Conservation (phyloP, 2,329 filamentous ascomycete species). For the Penicillium sp. region DNA sequence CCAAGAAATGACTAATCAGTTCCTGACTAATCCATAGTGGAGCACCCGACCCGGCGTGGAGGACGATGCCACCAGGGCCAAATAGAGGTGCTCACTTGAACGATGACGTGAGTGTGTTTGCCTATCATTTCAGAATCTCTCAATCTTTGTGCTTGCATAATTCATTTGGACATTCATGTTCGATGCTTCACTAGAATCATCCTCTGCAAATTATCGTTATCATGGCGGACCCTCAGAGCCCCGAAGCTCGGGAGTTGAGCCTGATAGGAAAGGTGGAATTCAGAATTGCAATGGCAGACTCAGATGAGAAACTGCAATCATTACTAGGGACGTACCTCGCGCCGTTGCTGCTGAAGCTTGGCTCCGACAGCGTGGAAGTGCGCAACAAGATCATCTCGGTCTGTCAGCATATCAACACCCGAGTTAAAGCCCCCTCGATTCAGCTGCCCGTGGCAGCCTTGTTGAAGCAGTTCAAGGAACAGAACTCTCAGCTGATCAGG, state of each 20-base stretch:
- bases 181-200: slow-evolving; percentile 10
- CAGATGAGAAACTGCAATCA: slow-evolving; percentile 76
- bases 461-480: slow-evolving; percentile 83
- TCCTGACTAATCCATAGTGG: slow-evolving; percentile 1
- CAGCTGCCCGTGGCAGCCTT: slow-evolving; percentile 79
- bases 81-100: slow-evolving; percentile 1
- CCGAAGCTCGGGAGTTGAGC: slow-evolving; percentile 65
- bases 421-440: slow-evolving; percentile 60
- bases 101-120: slow-evolving; percentile 12
- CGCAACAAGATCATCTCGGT: slow-evolving; percentile 72
- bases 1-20: slow-evolving; percentile 1
- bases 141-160: not conserved
- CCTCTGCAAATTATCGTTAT: slow-evolving; percentile 6
- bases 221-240: slow-evolving; percentile 38
- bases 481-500: slow-evolving; percentile 68
- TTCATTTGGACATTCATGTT: not conserved
- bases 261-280: slow-evolving; percentile 83
- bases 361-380: slow-evolving; percentile 73
- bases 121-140: slow-evolving; percentile 4
- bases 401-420: slow-evolving; percentile 68
- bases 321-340: slow-evolving; percentile 75
- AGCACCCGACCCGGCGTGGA: not conserved
- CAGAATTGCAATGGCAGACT: slow-evolving; percentile 74
- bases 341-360: slow-evolving; percentile 79
- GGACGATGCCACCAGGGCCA: slow-evolving; percentile 1